Evolutionary conservation across 164 flowering plant species (phyloP), one percentile per base, ranked within the genome.

Genomic region (Liriodendron chinense): DNA sequence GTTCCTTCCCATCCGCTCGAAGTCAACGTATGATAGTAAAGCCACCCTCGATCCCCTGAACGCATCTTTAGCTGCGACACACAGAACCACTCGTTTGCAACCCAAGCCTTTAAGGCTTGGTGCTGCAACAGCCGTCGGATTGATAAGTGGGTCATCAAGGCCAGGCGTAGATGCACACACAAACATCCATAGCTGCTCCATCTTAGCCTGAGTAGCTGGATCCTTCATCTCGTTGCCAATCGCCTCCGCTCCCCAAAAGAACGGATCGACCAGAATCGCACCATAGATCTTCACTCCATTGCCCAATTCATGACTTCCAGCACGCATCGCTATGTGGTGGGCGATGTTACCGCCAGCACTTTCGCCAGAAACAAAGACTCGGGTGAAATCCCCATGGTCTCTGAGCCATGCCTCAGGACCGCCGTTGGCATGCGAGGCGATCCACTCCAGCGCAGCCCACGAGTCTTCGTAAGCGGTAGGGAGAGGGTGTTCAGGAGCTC

Each of bases 381-480:
- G 66, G 0, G 53, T 34, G 50, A 91, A 80, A 68, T 91, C 88
- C 0, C 68, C 94, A n/a, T 78, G 68, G 1, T 79, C 76, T 1
- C 12, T 23, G 12, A 91, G 28, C 94, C 94, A 91, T 1, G 75
- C 73, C 16, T 86, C 91, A 1, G 74, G 9, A 9, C 43, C 69
- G 68, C 20, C n/a, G 24, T 22, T 4, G 69, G 69, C 69, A 48
- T 88, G 89, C 5, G 87, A 77, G 0, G 77, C 79, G 0, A 83
- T 82, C 94, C 94, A 91, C 49, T 81, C 80, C 48, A 91, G 83
- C 9, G 87, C 85, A 16, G 77, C 71, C 92, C 90, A 91, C 24
- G 82, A 80, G 28, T 91, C 96, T 9, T 89, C 87, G 76, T 86
- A 66, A 62, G 70, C 70, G 48, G 70, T 70, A 1, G 76, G 76